A percentile compares a stretch with the other conserved stretches of the same genome.
Evolutionary conservation across 192 early-diverging fungal species (phyloP).

Genomic region (Phlyctochytrium planicorne): DNA sequence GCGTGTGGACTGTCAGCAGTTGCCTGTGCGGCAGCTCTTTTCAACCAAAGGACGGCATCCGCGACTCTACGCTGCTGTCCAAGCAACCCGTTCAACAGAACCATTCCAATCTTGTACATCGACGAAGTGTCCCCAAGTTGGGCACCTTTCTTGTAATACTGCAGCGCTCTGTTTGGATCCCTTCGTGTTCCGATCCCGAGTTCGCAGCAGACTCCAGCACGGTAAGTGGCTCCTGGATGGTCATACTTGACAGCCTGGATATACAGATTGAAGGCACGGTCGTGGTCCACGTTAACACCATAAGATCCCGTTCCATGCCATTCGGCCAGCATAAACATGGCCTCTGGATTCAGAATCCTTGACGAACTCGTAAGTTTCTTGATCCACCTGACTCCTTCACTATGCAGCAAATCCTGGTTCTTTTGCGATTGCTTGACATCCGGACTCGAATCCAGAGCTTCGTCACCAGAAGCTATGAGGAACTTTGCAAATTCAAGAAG

Average conservation of each 20-base stretch:
- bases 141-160: conserved; percentile 92
- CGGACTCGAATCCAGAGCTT: conserved; percentile 26
- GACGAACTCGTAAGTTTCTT: conserved; percentile 70
- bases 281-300: conserved; percentile 76
- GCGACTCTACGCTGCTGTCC: conserved; percentile 73
- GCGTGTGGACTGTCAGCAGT: conserved; percentile 89
- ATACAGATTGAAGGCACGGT: conserved; percentile 88
- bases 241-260: conserved; percentile 89
- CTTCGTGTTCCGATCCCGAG: conserved; percentile 85
- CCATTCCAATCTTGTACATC: conserved; percentile 97
- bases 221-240: conserved; percentile 90
- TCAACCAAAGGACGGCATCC: conserved; percentile 93
- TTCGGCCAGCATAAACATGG: conserved; percentile 89
- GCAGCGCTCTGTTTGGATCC: conserved; percentile 74
- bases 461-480: conserved; percentile 72
- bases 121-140: conserved; percentile 85
- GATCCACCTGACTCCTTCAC: conserved; percentile 81
- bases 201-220: conserved; percentile 96
- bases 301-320: conserved; percentile 82
- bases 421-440: conserved; percentile 66
- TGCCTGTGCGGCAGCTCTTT: conserved; percentile 83
- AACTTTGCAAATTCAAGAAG: conserved; percentile 71
- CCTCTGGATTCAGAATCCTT: conserved; percentile 75
- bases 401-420: conserved; percentile 68
- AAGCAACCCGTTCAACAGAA: conserved; percentile 82